Evolutionary conservation across 2,329 filamentous ascomycete genomes (phyloP), one percentile per base, ranked within the genome.

Genomic region (Aspergillus niger): DNA sequence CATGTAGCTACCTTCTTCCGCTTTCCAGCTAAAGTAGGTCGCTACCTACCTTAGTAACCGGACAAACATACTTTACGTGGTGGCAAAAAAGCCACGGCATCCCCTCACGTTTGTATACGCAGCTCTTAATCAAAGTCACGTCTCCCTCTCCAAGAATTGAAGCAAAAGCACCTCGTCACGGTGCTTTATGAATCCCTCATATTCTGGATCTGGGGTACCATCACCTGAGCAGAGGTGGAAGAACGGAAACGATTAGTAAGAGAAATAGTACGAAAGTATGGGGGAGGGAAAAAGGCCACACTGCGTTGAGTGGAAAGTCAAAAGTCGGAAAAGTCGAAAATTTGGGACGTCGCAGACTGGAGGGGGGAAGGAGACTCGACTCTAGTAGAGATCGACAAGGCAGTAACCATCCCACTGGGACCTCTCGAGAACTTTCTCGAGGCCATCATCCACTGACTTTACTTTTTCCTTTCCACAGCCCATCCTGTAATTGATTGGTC

Each of bases 351-450:
- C 13, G 10, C 32, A 59, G 38, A 48, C 50, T n/a, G 13, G 49
- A 13, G 13, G 66, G 66, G 67, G 63, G 62, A 60, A 54, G 28
- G 28, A 36, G 59, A 63, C 58, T 58, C 61, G 43, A 63, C 60
- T 20, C 2, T 2, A 20, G 20, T 57, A 60, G 58, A 44, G 70
- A 71, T 72, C 70, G 70, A 71, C 70, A 60, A 50, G 67, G 67
- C 70, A 71, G 67, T 59, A 64, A 63, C 69, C 65, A 62, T 58
- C 56, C 55, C 65, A 56, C 32, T 65, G 61, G 47, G 47, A 50
- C 26, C 22, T 59, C 70, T 68, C 69, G 67, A 69, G 69, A 63
- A 60, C 57, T 51, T 57, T 60, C 47, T 50, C 47, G 47, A 50
- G 47, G 26, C 47, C 47, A 49, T 28, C 24, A 26, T 17, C 15